phyloP scores from a whole-genome alignment of 495 filamentous ascomycete species.

The Penicillium tannophilum region DNA sequence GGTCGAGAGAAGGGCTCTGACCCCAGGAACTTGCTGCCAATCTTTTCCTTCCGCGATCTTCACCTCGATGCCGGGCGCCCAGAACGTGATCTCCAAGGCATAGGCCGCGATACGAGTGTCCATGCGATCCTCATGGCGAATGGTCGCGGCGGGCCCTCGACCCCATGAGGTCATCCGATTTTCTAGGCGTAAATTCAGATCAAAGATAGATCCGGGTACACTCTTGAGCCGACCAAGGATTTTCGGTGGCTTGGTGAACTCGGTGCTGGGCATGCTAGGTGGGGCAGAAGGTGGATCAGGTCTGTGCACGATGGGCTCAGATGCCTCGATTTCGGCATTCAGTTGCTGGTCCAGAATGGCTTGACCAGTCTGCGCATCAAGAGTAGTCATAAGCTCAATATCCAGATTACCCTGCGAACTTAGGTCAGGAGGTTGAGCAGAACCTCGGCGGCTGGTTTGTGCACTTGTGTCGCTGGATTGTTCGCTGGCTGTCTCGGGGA shows the following conservation, averaged over 20 bases:
- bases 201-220: slow-evolving; percentile 47
- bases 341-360: slow-evolving; percentile 32
- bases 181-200: slow-evolving; percentile 63
- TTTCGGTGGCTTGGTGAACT: slow-evolving; percentile 41
- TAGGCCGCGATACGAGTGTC: slow-evolving; percentile 77
- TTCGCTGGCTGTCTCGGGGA: slow-evolving; percentile 50
- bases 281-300: slow-evolving; percentile 15
- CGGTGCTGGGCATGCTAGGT: slow-evolving; percentile 4
- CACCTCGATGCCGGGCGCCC: slow-evolving; percentile 62
- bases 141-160: slow-evolving; percentile 60
- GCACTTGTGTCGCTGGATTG: slow-evolving; percentile 33
- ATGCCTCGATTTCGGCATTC: slow-evolving; percentile 23
- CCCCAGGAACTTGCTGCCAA: slow-evolving; percentile 55
- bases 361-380: slow-evolving; percentile 47
- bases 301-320: slow-evolving; percentile 26
- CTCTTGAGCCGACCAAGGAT: slow-evolving; percentile 48
- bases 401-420: slow-evolving; percentile 22
- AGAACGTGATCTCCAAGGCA: slow-evolving; percentile 77
- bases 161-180: slow-evolving; percentile 74
- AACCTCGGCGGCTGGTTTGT: slow-evolving; percentile 13
- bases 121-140: slow-evolving; percentile 55
- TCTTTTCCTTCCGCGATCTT: slow-evolving; percentile 56
- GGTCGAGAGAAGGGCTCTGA: slow-evolving; percentile 70
- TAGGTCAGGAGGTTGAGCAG: neutral
- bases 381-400: slow-evolving; percentile 41